These are phyloP conservation scores for Ottelia alismoides DNA, from an alignment of 106 monocot species.

Conservation along the genomic window DNA sequence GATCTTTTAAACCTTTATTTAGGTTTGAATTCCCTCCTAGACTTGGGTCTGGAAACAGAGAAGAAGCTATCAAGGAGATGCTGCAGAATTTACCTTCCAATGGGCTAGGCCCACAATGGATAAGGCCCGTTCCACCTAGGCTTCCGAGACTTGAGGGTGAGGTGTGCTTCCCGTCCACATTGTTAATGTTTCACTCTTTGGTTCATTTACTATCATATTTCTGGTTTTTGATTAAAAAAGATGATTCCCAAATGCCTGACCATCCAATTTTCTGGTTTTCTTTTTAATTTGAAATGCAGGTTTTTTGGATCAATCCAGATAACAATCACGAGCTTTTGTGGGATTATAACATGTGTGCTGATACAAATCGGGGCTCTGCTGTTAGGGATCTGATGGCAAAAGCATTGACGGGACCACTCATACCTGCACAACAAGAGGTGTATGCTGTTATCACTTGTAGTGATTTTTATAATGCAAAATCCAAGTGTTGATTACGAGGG, in stretches of 20 bases:
- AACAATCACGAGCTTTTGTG: slow-evolving; percentile 78
- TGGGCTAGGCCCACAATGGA: slow-evolving; percentile 79
- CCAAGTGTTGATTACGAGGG: too few species aligned
- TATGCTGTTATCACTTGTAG: too few species aligned
- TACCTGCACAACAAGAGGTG: slow-evolving; percentile 92
- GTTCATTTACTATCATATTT: too few species aligned
- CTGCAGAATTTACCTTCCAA: slow-evolving; percentile 45
- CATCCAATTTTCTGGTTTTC: too few species aligned
- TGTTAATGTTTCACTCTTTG: background rate
- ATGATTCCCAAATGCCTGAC: too few species aligned
- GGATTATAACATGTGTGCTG: slow-evolving; percentile 97
- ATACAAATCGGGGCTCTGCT: slow-evolving; percentile 73
- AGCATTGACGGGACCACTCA: slow-evolving; percentile 82
- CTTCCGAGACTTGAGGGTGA: slow-evolving; percentile 82
- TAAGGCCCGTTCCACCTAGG: slow-evolving; percentile 70
- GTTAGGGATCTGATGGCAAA: slow-evolving; percentile 74
- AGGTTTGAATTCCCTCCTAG: slow-evolving; percentile 35
- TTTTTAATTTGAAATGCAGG: too few species aligned
- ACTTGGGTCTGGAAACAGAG: slow-evolving; percentile 61
- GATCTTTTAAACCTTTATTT: slow-evolving; percentile 5
- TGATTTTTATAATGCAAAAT: too few species aligned
- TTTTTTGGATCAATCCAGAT: slow-evolving; percentile 76
- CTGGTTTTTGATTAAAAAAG: too few species aligned
- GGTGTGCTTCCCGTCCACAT: slow-evolving; percentile 9
- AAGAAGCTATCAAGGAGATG: slow-evolving; percentile 32